These are phyloP conservation scores for Verticillium isaacii DNA, from an alignment of 2,329 filamentous ascomycete genomes.

Conservation along the genomic window DNA sequence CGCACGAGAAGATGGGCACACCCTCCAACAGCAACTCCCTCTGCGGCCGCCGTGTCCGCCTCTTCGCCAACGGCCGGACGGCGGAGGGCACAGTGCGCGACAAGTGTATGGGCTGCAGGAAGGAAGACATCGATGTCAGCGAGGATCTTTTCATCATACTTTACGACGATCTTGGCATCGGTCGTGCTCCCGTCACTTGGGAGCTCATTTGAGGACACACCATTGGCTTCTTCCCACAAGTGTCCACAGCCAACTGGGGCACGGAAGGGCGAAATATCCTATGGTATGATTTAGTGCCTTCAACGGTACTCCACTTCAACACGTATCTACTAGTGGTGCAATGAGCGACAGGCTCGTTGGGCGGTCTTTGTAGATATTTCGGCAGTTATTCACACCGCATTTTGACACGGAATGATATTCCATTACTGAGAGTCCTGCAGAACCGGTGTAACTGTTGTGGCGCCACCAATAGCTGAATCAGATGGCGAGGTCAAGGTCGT, in stretches of 20 bases:
- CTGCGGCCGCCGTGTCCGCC: constrained; percentile 2
- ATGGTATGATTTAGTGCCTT: too few relatives aligned
- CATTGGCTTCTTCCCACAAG: neutral
- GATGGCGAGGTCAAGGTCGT: too few relatives aligned
- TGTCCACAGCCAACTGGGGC: neutral
- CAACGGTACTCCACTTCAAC: too few relatives aligned
- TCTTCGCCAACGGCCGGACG: constrained; percentile 1
- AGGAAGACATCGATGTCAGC: constrained; percentile 6
- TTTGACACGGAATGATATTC: neutral
- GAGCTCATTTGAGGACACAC: constrained; percentile 24
- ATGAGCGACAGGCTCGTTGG: too few relatives aligned
- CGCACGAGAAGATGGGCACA: constrained; percentile 9
- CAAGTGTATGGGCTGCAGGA: constrained; percentile 10
- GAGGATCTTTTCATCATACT: constrained; percentile 5
- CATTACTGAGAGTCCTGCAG: too few relatives aligned
- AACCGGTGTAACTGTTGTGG: too few relatives aligned
- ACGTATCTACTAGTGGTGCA: too few relatives aligned
- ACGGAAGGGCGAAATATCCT: neutral
- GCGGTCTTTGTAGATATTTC: neutral
- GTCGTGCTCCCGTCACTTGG: constrained; percentile 31
- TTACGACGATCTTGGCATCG: constrained; percentile 2
- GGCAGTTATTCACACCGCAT: neutral
- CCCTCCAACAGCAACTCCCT: constrained; percentile 10
- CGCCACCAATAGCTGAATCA: too few relatives aligned
- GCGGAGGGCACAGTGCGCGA: constrained; percentile 4